These are phyloP conservation scores for Uncinocarpus reesii DNA, from an alignment of 2,329 filamentous ascomycete genomes.

Conservation along the genomic window DNA sequence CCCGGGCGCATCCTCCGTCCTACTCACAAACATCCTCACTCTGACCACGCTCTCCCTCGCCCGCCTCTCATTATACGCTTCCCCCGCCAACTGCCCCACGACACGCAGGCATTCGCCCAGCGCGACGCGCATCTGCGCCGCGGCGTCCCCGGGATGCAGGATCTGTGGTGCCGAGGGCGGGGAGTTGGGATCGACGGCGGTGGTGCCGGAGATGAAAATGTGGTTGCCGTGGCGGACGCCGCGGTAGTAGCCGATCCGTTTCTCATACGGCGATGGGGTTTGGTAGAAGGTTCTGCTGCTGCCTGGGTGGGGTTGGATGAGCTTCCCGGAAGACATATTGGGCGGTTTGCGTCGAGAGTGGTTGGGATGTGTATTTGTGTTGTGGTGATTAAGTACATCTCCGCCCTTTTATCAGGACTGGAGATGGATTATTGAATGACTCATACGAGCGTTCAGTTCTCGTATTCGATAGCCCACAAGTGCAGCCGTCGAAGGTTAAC, in stretches of 20 bases:
- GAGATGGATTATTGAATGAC: no score
- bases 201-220: slow-evolving; percentile 34
- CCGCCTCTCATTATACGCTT: slow-evolving; percentile 18
- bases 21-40: slow-evolving; percentile 27
- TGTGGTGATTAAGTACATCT: no score
- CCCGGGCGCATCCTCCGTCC: slow-evolving; percentile 14
- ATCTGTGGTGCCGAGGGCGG: slow-evolving; percentile 23
- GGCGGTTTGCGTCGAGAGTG: not conserved
- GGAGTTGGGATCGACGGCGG: slow-evolving; percentile 29
- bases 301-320: slow-evolving; percentile 12
- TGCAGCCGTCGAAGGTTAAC: no score
- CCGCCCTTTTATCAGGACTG: no score
- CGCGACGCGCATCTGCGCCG: slow-evolving; percentile 25
- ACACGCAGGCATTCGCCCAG: slow-evolving; percentile 25
- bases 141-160: slow-evolving; percentile 26
- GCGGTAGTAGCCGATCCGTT: slow-evolving; percentile 31
- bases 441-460: no score
- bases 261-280: slow-evolving; percentile 31
- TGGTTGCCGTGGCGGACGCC: slow-evolving; percentile 29
- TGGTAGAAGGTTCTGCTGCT: slow-evolving; percentile 21
- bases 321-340: slow-evolving; percentile 2
- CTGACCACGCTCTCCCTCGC: slow-evolving; percentile 28
- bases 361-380: no score
- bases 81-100: slow-evolving; percentile 22
- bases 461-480: no score